Conservation (phyloP, 805 yeast species). For the Kluyveromyces dobzhanskii region DNA sequence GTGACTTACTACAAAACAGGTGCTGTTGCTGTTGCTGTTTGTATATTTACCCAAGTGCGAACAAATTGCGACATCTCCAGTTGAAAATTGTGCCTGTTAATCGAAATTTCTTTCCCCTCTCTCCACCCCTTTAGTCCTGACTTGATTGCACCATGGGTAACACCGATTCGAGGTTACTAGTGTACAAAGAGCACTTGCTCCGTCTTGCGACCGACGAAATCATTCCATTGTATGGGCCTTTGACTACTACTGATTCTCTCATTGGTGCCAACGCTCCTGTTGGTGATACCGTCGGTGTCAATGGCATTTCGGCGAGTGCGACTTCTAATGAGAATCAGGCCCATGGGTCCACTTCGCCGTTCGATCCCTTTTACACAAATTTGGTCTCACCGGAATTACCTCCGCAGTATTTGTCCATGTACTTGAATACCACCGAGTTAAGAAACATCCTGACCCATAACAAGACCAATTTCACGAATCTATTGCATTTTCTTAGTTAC, state of each 20-base stretch:
- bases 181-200: slow-evolving; percentile 50
- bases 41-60: no score
- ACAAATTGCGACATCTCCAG: no score
- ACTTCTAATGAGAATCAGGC: not conserved
- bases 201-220: slow-evolving; percentile 41
- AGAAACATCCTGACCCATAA: slow-evolving; percentile 52
- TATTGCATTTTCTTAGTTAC: slow-evolving; percentile 36
- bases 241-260: slow-evolving; percentile 3
- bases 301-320: not conserved
- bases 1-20: no score
- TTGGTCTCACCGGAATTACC: slow-evolving; percentile 3
- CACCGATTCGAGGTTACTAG: slow-evolving; percentile 56
- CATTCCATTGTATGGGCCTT: slow-evolving; percentile 11
- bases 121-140: no score
- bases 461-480: slow-evolving; percentile 44
- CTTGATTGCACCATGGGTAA: slow-evolving; percentile 46
- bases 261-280: not conserved
- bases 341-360: not conserved
- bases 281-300: not conserved
- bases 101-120: no score
- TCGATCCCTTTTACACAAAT: slow-evolving; percentile 2
- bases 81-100: no score
- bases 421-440: slow-evolving; percentile 47
- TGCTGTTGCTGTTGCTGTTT: no score
- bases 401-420: slow-evolving; percentile 3